Evolutionary conservation across 1,284 basidiomycete species (phyloP).

Genomic region (Stygiomarasmius scandens): DNA sequence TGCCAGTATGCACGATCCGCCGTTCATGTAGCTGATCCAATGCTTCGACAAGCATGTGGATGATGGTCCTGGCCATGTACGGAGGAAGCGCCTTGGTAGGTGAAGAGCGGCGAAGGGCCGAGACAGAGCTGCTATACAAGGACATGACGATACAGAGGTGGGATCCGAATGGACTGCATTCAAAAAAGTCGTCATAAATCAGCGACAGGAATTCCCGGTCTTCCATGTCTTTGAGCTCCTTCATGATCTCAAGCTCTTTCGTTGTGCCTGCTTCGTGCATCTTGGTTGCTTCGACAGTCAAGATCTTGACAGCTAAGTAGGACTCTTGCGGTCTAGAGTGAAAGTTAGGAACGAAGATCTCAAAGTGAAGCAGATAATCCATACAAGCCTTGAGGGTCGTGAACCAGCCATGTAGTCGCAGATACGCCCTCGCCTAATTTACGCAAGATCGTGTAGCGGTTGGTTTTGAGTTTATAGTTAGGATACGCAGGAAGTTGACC

Average conservation of each 20-base stretch:
- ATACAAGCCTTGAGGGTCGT: neutral
- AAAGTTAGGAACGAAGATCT: no score
- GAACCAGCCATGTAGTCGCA: conserved; percentile 11
- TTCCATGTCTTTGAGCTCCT: neutral
- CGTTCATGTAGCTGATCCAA: conserved; percentile 3
- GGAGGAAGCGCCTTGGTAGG: conserved; percentile 13
- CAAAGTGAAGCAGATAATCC: no score
- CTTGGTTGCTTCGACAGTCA: conserved; percentile 8
- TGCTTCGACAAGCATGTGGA: conserved; percentile 9
- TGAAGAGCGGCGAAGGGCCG: conserved; percentile 11
- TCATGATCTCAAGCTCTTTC: conserved; percentile 3
- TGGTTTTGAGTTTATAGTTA: no score
- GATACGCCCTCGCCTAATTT: conserved; percentile 10
- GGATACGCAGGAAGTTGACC: no score
- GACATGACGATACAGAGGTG: conserved; percentile 10
- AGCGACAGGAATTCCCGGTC: neutral
- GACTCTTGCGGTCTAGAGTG: no score
- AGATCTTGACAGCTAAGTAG: conserved; percentile 4
- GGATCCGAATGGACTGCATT: neutral
- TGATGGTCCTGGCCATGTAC: conserved; percentile 7
- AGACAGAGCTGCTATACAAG: conserved; percentile 7
- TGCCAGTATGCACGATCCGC: conserved; percentile 12
- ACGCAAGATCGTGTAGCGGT: conserved; percentile 8
- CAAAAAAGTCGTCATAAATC: conserved; percentile 3
- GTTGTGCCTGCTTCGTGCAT: neutral